A percentile compares a stretch with the other conserved stretches of the same genome.
Evolutionary conservation across 1,139 yeast genomes (phyloP).

Genomic region (Diutina mesorugosa): DNA sequence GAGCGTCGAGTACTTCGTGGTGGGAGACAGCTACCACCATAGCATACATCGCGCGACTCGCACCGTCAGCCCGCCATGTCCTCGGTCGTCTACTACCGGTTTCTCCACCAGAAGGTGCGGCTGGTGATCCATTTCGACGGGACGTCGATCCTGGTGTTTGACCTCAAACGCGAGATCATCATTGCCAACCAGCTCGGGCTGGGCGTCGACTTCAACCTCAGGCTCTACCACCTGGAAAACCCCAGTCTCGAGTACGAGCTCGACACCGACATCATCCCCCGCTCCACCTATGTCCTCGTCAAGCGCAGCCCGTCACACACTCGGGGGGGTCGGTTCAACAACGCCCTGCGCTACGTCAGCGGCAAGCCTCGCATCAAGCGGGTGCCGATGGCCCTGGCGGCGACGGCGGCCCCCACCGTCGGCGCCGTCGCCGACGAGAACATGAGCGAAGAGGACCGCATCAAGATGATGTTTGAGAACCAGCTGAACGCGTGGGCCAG

Average conservation of each 20-base stretch:
- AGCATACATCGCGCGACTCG: neutral
- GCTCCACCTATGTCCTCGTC: conserved; percentile 77
- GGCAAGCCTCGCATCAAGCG: conserved; percentile 60
- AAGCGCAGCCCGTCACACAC: conserved; percentile 55
- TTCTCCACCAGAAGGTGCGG: conserved; percentile 72
- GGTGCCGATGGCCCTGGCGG: neutral
- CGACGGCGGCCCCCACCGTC: neutral
- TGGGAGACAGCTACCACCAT: neutral
- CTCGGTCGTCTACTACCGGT: conserved; percentile 79
- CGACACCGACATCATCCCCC: conserved; percentile 80
- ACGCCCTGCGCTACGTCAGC: conserved; percentile 70
- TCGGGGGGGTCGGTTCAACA: conserved; percentile 17
- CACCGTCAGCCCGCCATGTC: conserved; percentile 38
- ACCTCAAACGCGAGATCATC: conserved; percentile 82
- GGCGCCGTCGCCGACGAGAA: conserved; percentile 13
- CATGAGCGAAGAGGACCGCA: conserved; percentile 73
- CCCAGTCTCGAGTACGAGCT: conserved; percentile 77
- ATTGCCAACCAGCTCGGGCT: conserved; percentile 68
- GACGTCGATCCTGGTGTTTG: conserved; percentile 90
- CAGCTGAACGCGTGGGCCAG: conserved; percentile 92
- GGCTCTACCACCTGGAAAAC: conserved; percentile 47
- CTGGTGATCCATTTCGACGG: conserved; percentile 86
- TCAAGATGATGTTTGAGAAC: conserved; percentile 81
- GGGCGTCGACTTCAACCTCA: conserved; percentile 74
- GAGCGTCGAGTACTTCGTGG: no score